Percentiles rank a stretch among this genome's conserved stretches.
phyloP scores from a whole-genome alignment of 1,284 basidiomycete genomes.

The Apiotrichum veenhuisii region DNA sequence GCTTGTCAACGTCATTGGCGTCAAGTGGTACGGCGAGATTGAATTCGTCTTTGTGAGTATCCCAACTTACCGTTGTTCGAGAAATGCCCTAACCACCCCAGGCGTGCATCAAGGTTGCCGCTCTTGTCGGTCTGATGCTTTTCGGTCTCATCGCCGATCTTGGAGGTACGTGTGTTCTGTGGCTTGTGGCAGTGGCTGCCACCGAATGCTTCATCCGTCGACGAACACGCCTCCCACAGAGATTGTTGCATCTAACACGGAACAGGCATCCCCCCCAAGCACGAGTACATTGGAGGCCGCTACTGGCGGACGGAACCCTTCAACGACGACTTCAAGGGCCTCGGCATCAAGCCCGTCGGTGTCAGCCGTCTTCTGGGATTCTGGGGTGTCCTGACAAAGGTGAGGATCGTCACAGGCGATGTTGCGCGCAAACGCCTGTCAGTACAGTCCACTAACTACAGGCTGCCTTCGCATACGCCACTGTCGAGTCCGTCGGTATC shows the following conservation, averaged over 20 bases:
- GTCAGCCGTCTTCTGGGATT: conserved; percentile 59
- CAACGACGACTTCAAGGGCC: conserved; percentile 41
- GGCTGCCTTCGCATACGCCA: conserved; percentile 36
- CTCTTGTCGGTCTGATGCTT: conserved; percentile 55
- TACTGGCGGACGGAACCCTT: conserved; percentile 61
- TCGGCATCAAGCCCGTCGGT: conserved; percentile 14
- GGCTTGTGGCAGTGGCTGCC: no score
- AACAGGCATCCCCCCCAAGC: conserved; percentile 56
- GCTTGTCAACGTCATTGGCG: conserved; percentile 13
- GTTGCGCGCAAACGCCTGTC: no score
- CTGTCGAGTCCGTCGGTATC: conserved; percentile 49
- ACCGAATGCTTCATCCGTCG: no score
- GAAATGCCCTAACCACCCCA: not conserved
- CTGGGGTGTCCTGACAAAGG: conserved; percentile 56
- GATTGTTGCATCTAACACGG: conserved; percentile 28
- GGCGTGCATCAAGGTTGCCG: conserved; percentile 63
- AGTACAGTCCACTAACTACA: no score
- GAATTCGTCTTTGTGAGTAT: conserved; percentile 60
- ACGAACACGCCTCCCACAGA: no score
- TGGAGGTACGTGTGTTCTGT: conserved; percentile 49
- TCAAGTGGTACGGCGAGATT: conserved; percentile 19
- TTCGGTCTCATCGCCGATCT: conserved; percentile 66
- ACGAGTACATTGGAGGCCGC: conserved; percentile 48
- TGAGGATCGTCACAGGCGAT: no score
- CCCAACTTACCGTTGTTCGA: not conserved